Evolutionary conservation across 306 rosid species (phyloP), one percentile per base, ranked within the genome.

Genomic region (Quercus dentata): DNA sequence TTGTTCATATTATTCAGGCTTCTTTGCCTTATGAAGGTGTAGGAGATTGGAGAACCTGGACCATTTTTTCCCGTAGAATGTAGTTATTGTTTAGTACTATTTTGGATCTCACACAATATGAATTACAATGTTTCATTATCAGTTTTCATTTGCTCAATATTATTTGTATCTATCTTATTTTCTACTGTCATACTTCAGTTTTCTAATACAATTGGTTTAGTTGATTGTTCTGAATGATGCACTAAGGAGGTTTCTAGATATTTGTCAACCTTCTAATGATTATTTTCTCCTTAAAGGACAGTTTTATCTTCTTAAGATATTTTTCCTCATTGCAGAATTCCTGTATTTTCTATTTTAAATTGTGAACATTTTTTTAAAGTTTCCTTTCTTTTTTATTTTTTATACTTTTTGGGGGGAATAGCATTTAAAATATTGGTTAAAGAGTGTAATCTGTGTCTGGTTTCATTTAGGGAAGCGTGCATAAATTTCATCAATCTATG

Each of bases 401-500:
- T 56, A 20, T 23, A 10, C 41, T 49, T 20, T 64, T 78, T 14
- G 33, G 49, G 27, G 14, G 55, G 20, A 21, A 28, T 1, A 14
- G 11, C 14, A 14, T 76, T 54, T 52, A 4, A 67, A 35, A n/a
- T 8, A 38, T 77, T 83, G 73, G 38, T 38, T 62, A 64, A 79
- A 68, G 74, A 76, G 74, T 55, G 77, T 71, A 20, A 73, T 38
- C 55, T 33, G 12, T 80, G 12, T 80, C 58, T 64, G 64, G 64
- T 20, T 52, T 84, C 55, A 27, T 85, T 73, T 80, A 96, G 99
- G 97, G 97, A 96, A 85, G 99, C 99, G 4, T 93, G 98, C 88
- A 63, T 91, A 52, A 88, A 91, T 80, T 96, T 96, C 87, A 83
- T 93, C 71, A 90, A 91, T 78, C 85, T 96, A 15, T 93, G 92